These are phyloP conservation scores for Metschnikowia rubicola DNA, from an alignment of 805 yeast species.

Conservation along the genomic window DNA sequence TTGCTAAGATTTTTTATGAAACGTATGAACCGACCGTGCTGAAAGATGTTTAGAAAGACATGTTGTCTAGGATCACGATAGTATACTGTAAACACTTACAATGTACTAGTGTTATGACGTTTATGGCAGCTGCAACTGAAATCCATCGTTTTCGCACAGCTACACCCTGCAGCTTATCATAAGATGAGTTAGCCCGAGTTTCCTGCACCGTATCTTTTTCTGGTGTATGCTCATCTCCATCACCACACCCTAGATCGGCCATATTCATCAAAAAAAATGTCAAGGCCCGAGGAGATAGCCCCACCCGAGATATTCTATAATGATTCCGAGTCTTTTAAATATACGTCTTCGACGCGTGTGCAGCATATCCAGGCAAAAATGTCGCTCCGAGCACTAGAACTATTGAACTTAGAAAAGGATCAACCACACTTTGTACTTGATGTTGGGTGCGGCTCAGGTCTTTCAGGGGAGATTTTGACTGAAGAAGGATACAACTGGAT, in stretches of 20 bases:
- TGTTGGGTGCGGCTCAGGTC: conserved; percentile 96
- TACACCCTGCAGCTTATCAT: too few species aligned
- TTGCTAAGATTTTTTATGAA: too few species aligned
- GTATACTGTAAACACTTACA: too few species aligned
- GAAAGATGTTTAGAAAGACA: too few species aligned
- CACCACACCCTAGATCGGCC: background rate
- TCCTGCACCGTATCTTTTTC: conserved; percentile 7
- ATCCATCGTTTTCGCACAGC: too few species aligned
- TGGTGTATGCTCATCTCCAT: conserved; percentile 4
- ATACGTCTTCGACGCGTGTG: conserved; percentile 91
- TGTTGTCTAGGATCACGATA: too few species aligned
- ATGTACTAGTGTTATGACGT: too few species aligned
- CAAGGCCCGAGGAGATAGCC: conserved; percentile 94
- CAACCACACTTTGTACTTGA: conserved; percentile 72
- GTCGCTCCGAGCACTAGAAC: conserved; percentile 90
- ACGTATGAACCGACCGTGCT: too few species aligned
- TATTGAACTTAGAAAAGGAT: conserved; percentile 65
- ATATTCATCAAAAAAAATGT: conserved; percentile 46
- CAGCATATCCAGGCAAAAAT: conserved; percentile 98
- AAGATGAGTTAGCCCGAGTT: background rate
- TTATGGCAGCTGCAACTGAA: too few species aligned
- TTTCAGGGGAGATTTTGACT: conserved; percentile 87
- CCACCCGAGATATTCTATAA: conserved; percentile 96
- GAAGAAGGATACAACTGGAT: conserved; percentile 95
- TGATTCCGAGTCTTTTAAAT: conserved; percentile 84